Conservation (phyloP, 208 protist genomes). For the Leishmania tarentolae region DNA sequence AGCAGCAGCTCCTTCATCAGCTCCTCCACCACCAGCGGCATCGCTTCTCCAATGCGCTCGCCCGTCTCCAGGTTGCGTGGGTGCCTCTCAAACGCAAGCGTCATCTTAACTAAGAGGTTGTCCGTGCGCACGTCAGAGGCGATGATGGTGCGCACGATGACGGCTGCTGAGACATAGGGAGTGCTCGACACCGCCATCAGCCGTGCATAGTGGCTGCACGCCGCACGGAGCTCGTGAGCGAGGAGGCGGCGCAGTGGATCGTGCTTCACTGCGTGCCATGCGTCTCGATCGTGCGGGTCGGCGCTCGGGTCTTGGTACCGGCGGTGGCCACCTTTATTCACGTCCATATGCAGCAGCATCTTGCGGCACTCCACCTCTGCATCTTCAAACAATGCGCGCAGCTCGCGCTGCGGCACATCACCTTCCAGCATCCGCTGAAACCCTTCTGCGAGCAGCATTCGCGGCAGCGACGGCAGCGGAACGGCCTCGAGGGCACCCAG, state of each 20-base stretch:
- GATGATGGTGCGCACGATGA: conserved; percentile 67
- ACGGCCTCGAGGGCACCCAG: conserved; percentile 67
- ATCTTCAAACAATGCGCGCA: conserved; percentile 79
- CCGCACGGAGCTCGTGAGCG: conserved; percentile 75
- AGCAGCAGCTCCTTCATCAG: conserved; percentile 80
- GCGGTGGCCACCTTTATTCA: neutral
- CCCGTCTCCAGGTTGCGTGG: conserved; percentile 55
- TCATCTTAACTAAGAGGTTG: conserved; percentile 44
- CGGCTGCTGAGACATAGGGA: conserved; percentile 47
- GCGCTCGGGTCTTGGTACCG: conserved; percentile 6
- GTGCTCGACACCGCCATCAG: conserved; percentile 57
- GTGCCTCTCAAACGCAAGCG: conserved; percentile 54
- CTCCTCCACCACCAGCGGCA: conserved; percentile 41
- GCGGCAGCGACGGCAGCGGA: conserved; percentile 70
- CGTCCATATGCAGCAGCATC: conserved; percentile 50
- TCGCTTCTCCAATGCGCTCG: conserved; percentile 25
- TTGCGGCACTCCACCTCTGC: conserved; percentile 63
- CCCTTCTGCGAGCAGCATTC: conserved; percentile 84
- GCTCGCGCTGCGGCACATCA: conserved; percentile 64
- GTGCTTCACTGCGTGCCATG: conserved; percentile 37
- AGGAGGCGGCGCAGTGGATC: conserved; percentile 71
- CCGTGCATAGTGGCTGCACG: conserved; percentile 64
- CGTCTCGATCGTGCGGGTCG: conserved; percentile 25
- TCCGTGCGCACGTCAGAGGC: conserved; percentile 75
- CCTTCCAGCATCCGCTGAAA: conserved; percentile 82